Base-by-base conservation (phyloP, 139 green algal species). In the Edaphochlamys debaryana region DNA sequence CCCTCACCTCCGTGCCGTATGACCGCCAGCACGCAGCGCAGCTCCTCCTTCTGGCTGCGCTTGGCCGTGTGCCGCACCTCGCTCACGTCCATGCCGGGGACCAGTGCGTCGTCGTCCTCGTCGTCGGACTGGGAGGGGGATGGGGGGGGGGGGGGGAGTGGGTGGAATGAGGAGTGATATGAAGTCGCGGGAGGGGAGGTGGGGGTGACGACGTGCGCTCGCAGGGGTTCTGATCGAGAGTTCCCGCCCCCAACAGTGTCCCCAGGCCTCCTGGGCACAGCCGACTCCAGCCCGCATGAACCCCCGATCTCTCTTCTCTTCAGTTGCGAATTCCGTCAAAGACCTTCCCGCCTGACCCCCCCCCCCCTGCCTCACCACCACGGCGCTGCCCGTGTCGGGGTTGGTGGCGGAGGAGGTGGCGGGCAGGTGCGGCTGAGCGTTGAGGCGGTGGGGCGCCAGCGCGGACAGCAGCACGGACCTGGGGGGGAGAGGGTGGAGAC, bases 21-120 rank as follows among this genome's bases (percentile, higher is more conserved):
- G 42, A 99, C 94, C 0, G 95, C 95, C 68, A 99, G 91, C 42
- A 99, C 95, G 86, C 95, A 98, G 17, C 97, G 91, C 82, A 99
- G 91, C 93, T 99, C 97, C 73, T 97, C 93, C 62, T 64, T 82
- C 79, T 87, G 71, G 36, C 62, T 74, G 40, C 77, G 79, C 56
- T 81, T 77, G 81, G 87, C 84, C 1, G 82, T 90, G 71, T 85
- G 82, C 45, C 69, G 69, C 73, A 86, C 67, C 77, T 90, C 85
- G 36, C 70, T 73, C 56, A 84, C 74, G 73, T 87, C 82, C 54
- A 83, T 78, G 73, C 66, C 67, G 5, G 66, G 54, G 6, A 76
- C 82, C 64, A 82, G 48, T 64, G 75, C 72, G 32, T 82, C 82
- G 34, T 75, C 67, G 67, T 73, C 78, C 37, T 77, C 79, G 13